Percentiles rank a stretch among this genome's conserved stretches.
Evolutionary conservation across 495 filamentous ascomycete genomes (phyloP).

Genomic region (Schizothecium vesticola): DNA sequence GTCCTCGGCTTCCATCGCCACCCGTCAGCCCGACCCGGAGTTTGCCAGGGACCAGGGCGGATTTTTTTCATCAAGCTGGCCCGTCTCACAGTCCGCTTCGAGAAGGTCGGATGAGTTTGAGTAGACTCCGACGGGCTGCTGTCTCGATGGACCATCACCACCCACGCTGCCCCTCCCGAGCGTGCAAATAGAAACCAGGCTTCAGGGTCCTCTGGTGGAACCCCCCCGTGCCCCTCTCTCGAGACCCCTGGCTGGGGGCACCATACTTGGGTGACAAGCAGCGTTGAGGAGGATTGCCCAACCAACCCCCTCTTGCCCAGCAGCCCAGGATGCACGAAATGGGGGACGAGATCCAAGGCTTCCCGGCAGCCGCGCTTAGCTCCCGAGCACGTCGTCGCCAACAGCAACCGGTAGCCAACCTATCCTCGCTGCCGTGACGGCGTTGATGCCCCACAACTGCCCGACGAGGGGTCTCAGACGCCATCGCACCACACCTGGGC

Average conservation of each 20-base stretch:
- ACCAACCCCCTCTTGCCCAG: constrained; percentile 9
- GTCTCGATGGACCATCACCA: background rate
- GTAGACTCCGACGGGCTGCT: background rate
- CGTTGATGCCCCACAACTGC: constrained; percentile 18
- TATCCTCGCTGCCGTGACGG: background rate
- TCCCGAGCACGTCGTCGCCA: background rate
- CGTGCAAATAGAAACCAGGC: background rate
- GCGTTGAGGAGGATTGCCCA: constrained; percentile 11
- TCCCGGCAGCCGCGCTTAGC: constrained; percentile 18
- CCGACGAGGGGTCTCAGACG: constrained; percentile 12
- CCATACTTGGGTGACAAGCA: constrained; percentile 1
- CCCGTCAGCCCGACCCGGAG: background rate
- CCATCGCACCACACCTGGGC: background rate
- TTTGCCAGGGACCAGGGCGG: background rate
- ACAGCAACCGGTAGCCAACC: constrained; percentile 2
- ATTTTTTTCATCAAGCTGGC: background rate
- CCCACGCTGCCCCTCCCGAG: background rate
- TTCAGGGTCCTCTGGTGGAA: background rate
- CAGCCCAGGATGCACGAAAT: background rate
- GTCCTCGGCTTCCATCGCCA: background rate
- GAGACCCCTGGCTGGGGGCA: background rate
- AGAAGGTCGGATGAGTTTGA: constrained; percentile 1
- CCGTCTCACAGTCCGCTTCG: constrained; percentile 7
- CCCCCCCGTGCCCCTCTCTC: background rate
- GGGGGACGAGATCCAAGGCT: constrained; percentile 5